Evolutionary conservation across 495 filamentous ascomycete genomes (phyloP), one percentile per base, ranked within the genome.

Genomic region (Penicillium cosmopolitanum): DNA sequence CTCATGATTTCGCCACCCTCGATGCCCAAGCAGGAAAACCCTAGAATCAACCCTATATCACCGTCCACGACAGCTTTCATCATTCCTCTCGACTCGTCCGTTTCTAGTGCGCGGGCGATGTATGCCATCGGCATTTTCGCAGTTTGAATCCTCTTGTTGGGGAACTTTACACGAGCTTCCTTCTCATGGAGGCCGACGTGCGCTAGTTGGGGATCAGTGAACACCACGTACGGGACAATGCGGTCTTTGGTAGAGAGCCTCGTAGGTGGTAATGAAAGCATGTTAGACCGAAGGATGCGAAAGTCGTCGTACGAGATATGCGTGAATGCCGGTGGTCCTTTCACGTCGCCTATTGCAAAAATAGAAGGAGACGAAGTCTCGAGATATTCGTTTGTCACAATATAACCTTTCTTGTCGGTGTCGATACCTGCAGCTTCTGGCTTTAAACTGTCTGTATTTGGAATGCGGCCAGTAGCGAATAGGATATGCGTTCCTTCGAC

Each of bases 231-330:
- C 4, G 80, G 78, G n/a, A 78, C 61, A 8, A 70, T 55, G 13
- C 74, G 73, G 50, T 73, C 66, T n/a, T 50, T 44, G 4, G 66
- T 78, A 15, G 68, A 73, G 10, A 51, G 53, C 31, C 43, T 46
- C 5, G 48, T 21, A 33, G 36, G 51, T 8, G 35, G 55, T 19
- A 50, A 76, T 40, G 57, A 80, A 23, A 23, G 23, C 23, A 23
- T 55, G 61, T 80, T 78, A 55, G 64, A 57, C 36, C 73, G 68
- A 38, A 84, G 36, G 62, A 84, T 79, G 52, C 82, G 80, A 55
- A 78, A 84, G 64, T 83, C 80, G 63, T 85, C 80, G 68, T 82
- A 84, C 0, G 77, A 79, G 50, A 84, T 72, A 66, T 85, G 81
- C 4, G 80, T 83, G 67, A 85, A 85, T 5, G 80, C 79, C 10